Base-by-base conservation (phyloP, 306 rosid species). In the Urtica urens region DNA sequence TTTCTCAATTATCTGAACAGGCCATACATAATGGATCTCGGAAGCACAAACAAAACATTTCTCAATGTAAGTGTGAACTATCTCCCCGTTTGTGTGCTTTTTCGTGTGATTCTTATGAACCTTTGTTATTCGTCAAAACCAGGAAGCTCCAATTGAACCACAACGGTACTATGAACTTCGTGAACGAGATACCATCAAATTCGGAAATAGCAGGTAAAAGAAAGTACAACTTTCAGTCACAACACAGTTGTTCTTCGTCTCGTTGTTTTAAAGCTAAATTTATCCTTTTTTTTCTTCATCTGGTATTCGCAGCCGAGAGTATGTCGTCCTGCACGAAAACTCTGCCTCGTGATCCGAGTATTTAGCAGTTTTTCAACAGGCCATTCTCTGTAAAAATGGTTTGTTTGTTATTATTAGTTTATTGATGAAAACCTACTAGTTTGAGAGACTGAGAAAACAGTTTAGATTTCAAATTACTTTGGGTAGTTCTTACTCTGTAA, bases 11-110 rank as follows among this genome's bases (percentile, higher is more conserved):
- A 34, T 50, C 7, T n/a, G n/a, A n/a, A 6, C 61, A 90, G 99
- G 79, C 99, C 99, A 57, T 90, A 90, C 69, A 14, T 90, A 54
- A 90, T 85, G 99, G 99, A 90, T 63, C 95, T 90, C 3, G 99
- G 99, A 73, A 90, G 99, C 83, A 90, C 99, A 55, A 90, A 90
- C 71, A 90, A 90, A 74, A 85, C 99, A 40, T 82, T 70, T 25
- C n/a, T 90, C 46, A 90, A 90, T 56, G 99, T 81, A 70, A 79
- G 95, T 72, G 30, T 16, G 59, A 54, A 52, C 50, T 34, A 44
- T 44, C 38, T 35, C 30, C 53, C 10, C 18, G 54, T 50, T 46
- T 58, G 16, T 25, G 41, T 51, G 31, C 41, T 27, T 52, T 4
- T 4, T 28, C 28, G 41, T 3, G 48, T 51, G 46, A 51, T 34